A percentile compares a stretch with the other conserved stretches of the same genome.
These are phyloP conservation scores for Flaveria ramosissima DNA, from an alignment of 129 eudicot genomes.

Conservation along the genomic window DNA sequence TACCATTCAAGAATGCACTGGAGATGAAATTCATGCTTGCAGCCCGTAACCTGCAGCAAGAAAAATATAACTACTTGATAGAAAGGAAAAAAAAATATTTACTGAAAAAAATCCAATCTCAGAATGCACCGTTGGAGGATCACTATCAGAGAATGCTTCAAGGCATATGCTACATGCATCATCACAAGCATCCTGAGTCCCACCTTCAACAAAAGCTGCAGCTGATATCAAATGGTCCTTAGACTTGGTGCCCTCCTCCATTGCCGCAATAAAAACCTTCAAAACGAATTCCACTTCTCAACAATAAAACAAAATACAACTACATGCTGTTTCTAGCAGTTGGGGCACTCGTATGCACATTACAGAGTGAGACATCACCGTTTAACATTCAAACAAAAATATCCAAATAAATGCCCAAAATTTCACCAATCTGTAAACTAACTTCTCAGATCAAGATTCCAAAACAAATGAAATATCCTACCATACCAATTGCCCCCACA, in stretches of 20 bases:
- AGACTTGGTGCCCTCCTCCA: constrained; percentile 61
- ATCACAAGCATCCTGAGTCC: constrained; percentile 92
- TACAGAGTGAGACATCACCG: constrained; percentile 4
- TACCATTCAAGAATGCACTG: constrained; percentile 97
- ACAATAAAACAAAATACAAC: not conserved
- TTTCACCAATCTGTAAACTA: not conserved
- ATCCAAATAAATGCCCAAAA: not conserved
- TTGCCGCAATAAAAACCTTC: constrained; percentile 38
- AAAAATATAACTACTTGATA: constrained; percentile 1
- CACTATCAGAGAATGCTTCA: constrained; percentile 77
- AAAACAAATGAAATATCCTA: constrained; percentile 12
- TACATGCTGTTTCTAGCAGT: not conserved
- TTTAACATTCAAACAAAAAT: constrained; percentile 2
- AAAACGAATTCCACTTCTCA: constrained; percentile 21
- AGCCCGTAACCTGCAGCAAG: constrained; percentile 70
- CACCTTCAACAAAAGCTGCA: constrained; percentile 94
- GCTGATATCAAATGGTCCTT: constrained; percentile 77
- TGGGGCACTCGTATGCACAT: not conserved
- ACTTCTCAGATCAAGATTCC: constrained; percentile 14
- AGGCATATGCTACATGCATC: constrained; percentile 96
- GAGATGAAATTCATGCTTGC: constrained; percentile 94
- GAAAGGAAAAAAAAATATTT: constrained; percentile 3
- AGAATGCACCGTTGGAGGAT: constrained; percentile 70
- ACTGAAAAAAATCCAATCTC: not conserved
- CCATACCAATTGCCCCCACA: constrained; percentile 3